Percentiles rank a stretch among this genome's conserved stretches.
Conservation (phyloP, 108 stramenopile species). For the Skeletonema costatum region DNA sequence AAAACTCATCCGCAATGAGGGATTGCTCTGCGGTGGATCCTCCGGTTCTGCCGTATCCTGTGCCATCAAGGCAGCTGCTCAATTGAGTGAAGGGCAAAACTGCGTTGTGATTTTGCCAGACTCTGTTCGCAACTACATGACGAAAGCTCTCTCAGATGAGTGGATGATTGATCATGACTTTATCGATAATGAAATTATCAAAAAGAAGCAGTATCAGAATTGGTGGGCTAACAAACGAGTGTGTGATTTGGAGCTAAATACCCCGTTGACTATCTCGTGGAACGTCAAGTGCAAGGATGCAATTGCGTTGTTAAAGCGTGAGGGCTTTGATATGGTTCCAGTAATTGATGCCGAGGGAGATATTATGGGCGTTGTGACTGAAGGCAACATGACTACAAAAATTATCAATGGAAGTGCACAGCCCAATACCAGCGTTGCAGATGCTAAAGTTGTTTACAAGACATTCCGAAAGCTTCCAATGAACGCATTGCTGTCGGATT, state of each 20-base stretch:
- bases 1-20: conserved; percentile 88
- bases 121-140: conserved; percentile 95
- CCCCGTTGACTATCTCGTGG: conserved; percentile 88
- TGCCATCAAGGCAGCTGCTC: conserved; percentile 77
- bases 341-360: conserved; percentile 77
- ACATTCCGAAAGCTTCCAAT: conserved; percentile 82
- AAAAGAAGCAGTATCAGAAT: conserved; percentile 55
- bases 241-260: conserved; percentile 78
- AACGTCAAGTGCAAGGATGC: conserved; percentile 88
- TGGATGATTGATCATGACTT: conserved; percentile 95
- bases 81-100: conserved; percentile 69
- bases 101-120: conserved; percentile 90
- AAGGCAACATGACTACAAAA: conserved; percentile 80
- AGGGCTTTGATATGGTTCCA: conserved; percentile 96
- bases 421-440: conserved; percentile 70
- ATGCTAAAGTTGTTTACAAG: conserved; percentile 89
- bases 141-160: conserved; percentile 90
- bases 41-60: conserved; percentile 82
- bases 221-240: conserved; percentile 84
- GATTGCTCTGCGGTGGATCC: conserved; percentile 91
- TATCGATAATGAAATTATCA: conserved; percentile 76
- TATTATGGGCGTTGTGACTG: conserved; percentile 93
- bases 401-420: conserved; percentile 71
- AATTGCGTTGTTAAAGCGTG: conserved; percentile 77
- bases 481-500: conserved; percentile 71